Evolutionary conservation across 208 protist genomes (phyloP), one percentile per base, ranked within the genome.

Genomic region (Wallacemonas sp.): DNA sequence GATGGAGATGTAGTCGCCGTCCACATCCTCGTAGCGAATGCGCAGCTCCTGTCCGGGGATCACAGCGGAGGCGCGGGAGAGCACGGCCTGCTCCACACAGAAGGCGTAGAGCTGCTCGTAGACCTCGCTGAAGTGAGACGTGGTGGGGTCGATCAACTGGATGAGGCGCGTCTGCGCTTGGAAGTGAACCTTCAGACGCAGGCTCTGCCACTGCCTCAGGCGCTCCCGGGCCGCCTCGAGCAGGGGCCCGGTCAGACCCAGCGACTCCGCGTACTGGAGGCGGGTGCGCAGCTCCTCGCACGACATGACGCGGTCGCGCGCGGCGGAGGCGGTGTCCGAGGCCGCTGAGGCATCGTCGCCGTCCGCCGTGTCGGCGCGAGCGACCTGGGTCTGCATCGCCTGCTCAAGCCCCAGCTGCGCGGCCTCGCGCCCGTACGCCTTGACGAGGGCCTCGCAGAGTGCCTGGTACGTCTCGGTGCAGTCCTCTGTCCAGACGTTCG

Each of bases 1-100:
- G 29, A 94, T 54, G 22, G 82, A 86, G 42, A 94, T 91, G 67
- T 77, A 91, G 72, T 94, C 89, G 48, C 89, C 86, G n/a, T 94
- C 89, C 2, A 23, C 20, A 66, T 94, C 89, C 62, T 89, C 79
- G 65, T 94, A 94, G 32, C 85, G 86, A 36, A 94, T 76, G 33
- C 89, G 82, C 65, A 94, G 77, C 26, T 77, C 68, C 18, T 79
- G 74, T 4, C 73, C 77, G 1, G 42, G 28, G 16, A 63, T 50
- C 42, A 28, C 26, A 25, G 18, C 31, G 25, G 66, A 20, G 48
- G 25, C 11, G 12, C 29, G 32, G 18, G 67, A 57, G 32, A 72
- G 59, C 28, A 33, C 33, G 18, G 38, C 64, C 68, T 87, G 80
- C 55, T 77, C 59, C 28, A 66, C 74, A 61, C 88, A 94, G 32